Percentiles rank a stretch among this genome's conserved stretches.
These are phyloP conservation scores for Prunus yedoensis DNA, from an alignment of 331 rosid genomes.

Conservation along the genomic window DNA sequence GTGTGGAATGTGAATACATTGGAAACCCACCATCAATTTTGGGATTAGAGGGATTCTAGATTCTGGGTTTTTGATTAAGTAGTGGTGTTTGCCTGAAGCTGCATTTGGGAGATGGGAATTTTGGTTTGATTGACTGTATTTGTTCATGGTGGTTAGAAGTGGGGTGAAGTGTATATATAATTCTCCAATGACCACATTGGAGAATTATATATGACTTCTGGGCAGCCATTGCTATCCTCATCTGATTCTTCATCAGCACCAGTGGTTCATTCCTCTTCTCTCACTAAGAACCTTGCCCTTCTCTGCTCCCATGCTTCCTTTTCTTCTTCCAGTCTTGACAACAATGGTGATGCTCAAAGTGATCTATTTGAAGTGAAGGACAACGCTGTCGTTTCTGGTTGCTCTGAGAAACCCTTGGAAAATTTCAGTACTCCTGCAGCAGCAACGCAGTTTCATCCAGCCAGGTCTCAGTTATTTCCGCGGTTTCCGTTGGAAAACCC, in stretches of 20 bases:
- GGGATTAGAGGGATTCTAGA: background rate
- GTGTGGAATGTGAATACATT: background rate
- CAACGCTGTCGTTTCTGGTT: slow-evolving; percentile 22
- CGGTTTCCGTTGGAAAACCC: slow-evolving; percentile 64
- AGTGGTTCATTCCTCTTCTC: slow-evolving; percentile 23
- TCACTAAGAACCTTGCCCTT: slow-evolving; percentile 31
- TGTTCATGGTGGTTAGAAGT: slow-evolving; percentile 25
- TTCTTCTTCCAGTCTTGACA: slow-evolving; percentile 37
- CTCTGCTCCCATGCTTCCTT: slow-evolving; percentile 35
- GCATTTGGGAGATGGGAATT: slow-evolving; percentile 14
- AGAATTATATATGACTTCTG: slow-evolving; percentile 57
- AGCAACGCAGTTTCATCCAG: slow-evolving; percentile 22
- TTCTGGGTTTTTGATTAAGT: background rate
- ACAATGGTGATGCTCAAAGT: slow-evolving; percentile 31
- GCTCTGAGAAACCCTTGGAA: slow-evolving; percentile 25
- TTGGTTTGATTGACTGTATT: background rate
- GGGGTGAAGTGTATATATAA: slow-evolving; percentile 8
- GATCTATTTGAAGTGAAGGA: slow-evolving; percentile 32
- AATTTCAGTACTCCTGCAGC: slow-evolving; percentile 13
- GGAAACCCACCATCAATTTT: background rate
- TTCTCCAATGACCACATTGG: slow-evolving; percentile 43
- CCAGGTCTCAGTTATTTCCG: slow-evolving; percentile 29
- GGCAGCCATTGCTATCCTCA: slow-evolving; percentile 51
- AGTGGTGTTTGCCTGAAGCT: slow-evolving; percentile 5
- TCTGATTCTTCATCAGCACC: slow-evolving; percentile 42